Evolutionary conservation across 768 basidiomycete genomes (phyloP).

Genomic region (Sarcomyxa edulis): DNA sequence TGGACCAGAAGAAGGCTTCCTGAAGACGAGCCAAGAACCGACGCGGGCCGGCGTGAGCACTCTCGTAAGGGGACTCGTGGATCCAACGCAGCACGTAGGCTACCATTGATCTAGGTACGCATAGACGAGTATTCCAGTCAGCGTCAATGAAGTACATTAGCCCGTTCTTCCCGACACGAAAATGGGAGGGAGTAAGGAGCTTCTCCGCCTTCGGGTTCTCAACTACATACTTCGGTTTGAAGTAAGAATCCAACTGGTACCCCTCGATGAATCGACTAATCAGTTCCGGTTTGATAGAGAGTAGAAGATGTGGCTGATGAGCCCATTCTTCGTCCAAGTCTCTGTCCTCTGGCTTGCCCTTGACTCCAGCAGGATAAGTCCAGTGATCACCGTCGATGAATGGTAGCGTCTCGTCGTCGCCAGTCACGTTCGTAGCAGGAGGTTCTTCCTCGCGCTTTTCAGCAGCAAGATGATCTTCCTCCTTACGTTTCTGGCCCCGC

Average conservation of each 20-base stretch:
- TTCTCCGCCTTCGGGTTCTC: not conserved
- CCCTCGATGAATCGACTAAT: not conserved
- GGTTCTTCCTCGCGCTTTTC: too few species aligned
- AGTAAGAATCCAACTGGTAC: slow-evolving; percentile 3
- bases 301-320: not conserved
- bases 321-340: not conserved
- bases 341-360: too few species aligned
- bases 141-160: slow-evolving; percentile 9
- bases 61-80: not conserved
- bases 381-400: not conserved
- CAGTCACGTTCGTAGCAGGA: too few species aligned
- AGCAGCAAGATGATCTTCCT: not conserved
- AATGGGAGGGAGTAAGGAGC: slow-evolving; percentile 1
- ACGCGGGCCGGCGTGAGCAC: too few species aligned
- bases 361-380: too few species aligned
- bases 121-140: slow-evolving; percentile 6
- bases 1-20: slow-evolving; percentile 3
- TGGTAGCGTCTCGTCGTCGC: too few species aligned
- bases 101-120: not conserved
- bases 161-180: slow-evolving; percentile 1
- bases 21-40: not conserved
- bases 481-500: not conserved
- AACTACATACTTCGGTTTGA: not conserved
- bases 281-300: not conserved
- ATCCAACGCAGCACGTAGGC: not conserved